Percentiles rank a stretch among this genome's conserved stretches.
These are phyloP conservation scores for Arthrobotrys pseudoclavata DNA, from an alignment of 2,329 filamentous ascomycete species.

Conservation along the genomic window DNA sequence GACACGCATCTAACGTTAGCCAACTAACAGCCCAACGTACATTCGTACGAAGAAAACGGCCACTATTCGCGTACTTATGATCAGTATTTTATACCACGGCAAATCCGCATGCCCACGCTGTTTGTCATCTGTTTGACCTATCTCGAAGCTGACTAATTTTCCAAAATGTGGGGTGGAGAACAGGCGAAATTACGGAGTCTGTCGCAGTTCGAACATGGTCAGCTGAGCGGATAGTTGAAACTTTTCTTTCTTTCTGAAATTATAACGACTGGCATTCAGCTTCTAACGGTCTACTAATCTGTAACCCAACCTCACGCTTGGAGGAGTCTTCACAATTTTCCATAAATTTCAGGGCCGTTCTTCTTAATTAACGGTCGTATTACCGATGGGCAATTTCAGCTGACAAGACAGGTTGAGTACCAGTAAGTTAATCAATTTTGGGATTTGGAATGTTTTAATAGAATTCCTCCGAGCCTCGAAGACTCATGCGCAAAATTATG, in stretches of 20 bases:
- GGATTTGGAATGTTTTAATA: conserved; percentile 18
- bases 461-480: conserved; percentile 27
- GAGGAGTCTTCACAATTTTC: conserved; percentile 1
- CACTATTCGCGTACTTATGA: conserved; percentile 9
- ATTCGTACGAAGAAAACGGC: conserved; percentile 28
- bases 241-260: conserved; percentile 21
- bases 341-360: conserved; percentile 34
- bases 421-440: conserved; percentile 7
- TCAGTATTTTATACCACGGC: conserved; percentile 26
- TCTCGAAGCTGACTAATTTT: conserved; percentile 48
- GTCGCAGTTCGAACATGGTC: conserved; percentile 44
- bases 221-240: conserved; percentile 40
- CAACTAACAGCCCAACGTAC: conserved; percentile 7
- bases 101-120: conserved; percentile 28
- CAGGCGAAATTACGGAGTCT: conserved; percentile 36
- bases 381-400: conserved; percentile 31
- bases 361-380: conserved; percentile 27
- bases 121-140: conserved; percentile 34
- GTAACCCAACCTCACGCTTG: conserved; percentile 26
- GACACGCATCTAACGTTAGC: conserved; percentile 25
- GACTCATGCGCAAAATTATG: conserved; percentile 9
- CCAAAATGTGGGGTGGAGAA: conserved; percentile 50
- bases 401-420: conserved; percentile 3
- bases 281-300: conserved; percentile 28
- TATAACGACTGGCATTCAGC: conserved; percentile 24